Conservation (phyloP, 176 grass and related monocot genomes). For the Lolium multiflorum region DNA sequence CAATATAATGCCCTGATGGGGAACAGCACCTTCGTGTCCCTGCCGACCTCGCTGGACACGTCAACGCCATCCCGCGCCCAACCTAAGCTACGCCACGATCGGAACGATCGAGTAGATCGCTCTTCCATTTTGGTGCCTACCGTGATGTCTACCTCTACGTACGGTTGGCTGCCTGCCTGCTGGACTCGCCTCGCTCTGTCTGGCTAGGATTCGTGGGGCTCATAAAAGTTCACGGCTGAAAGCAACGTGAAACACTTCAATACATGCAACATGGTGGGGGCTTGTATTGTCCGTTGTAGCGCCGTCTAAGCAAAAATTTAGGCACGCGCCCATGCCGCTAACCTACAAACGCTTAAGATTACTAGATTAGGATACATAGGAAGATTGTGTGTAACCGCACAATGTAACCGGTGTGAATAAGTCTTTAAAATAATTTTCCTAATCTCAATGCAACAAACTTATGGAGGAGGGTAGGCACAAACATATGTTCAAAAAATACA, state of each 20-base stretch:
- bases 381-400: too few relatives aligned
- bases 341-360: not conserved
- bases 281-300: not conserved
- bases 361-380: not conserved
- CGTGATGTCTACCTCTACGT: not conserved
- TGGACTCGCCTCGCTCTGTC: conserved; percentile 13
- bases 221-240: not conserved
- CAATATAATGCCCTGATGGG: not conserved
- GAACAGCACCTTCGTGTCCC: not conserved
- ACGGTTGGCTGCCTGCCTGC: not conserved
- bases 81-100: not conserved
- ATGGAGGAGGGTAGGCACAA: too few relatives aligned
- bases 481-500: too few relatives aligned
- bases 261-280: not conserved
- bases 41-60: conserved; percentile 23
- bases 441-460: too few relatives aligned
- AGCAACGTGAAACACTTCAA: not conserved
- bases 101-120: not conserved
- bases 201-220: conserved; percentile 1
- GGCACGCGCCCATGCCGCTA: not conserved
- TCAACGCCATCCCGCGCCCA: not conserved
- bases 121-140: not conserved
- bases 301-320: not conserved
- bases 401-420: too few relatives aligned
- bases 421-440: too few relatives aligned